A percentile compares a stretch with the other conserved stretches of the same genome.
Conservation (phyloP, 2,329 filamentous ascomycete species). For the Pyrenophora teres region DNA sequence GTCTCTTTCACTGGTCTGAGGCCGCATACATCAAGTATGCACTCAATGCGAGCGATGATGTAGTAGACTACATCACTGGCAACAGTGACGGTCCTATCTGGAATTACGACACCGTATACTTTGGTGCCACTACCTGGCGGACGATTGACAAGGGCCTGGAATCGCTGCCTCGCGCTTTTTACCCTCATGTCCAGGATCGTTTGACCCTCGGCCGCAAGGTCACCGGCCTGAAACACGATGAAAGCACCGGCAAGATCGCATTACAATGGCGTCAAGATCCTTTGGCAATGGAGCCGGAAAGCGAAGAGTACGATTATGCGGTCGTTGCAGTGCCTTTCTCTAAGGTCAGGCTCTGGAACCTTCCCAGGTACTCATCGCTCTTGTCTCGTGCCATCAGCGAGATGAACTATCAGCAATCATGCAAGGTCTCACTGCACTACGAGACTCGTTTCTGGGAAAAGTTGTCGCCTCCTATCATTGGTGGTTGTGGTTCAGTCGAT, state of each 20-base stretch:
- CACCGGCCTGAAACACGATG: slow-evolving; percentile 60
- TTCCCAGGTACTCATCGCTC: slow-evolving; percentile 60
- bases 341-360: slow-evolving; percentile 65
- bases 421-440: slow-evolving; percentile 70
- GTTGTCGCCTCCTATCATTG: slow-evolving; percentile 61
- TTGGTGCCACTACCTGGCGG: slow-evolving; percentile 62
- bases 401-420: slow-evolving; percentile 57
- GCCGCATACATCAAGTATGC: slow-evolving; percentile 66
- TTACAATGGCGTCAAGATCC: slow-evolving; percentile 61
- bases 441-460: slow-evolving; percentile 66
- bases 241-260: slow-evolving; percentile 58
- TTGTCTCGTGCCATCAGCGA: slow-evolving; percentile 54
- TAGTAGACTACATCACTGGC: slow-evolving; percentile 52
- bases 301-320: slow-evolving; percentile 66
- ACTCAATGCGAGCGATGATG: slow-evolving; percentile 61
- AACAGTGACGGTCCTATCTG: slow-evolving; percentile 54
- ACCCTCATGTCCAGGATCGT: slow-evolving; percentile 62
- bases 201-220: slow-evolving; percentile 63
- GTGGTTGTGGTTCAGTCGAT: slow-evolving; percentile 65
- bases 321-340: slow-evolving; percentile 69
- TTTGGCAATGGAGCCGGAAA: slow-evolving; percentile 51
- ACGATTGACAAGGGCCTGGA: slow-evolving; percentile 68
- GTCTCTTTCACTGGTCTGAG: slow-evolving; percentile 68
- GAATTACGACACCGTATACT: slow-evolving; percentile 60
- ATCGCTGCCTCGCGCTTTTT: slow-evolving; percentile 65